Base-by-base conservation (phyloP, 441 rosid genomes). In the Capsella rubella region DNA sequence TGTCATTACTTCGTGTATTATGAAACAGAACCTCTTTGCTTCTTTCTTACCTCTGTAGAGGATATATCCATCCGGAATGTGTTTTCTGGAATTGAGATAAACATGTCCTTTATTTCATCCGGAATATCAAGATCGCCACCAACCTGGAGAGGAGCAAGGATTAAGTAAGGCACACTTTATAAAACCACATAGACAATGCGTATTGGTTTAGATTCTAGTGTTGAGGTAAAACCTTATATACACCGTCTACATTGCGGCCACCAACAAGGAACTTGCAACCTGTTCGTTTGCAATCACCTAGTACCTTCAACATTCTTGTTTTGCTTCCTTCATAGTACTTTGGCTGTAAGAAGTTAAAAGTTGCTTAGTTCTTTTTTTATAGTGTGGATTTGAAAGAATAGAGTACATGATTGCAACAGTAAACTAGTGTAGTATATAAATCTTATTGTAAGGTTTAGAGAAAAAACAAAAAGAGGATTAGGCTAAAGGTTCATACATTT, bases 211-310 rank as follows among this genome's bases (percentile, higher is more conserved):
- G 46, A 42, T 42, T 42, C 6, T 12, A 42, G 2, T 42, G 46
- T 11, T 42, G 46, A 42, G n/a, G 3, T 12, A 5, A 40, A 31
- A 89, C 97, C 95, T 87, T 90, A 57, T 87, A 92, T 65, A 79
- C 81, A 13, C 95, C 97, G 78, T 89, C 87, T 8, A 90, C 83
- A 37, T 78, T 75, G 16, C 99, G 95, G 50, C 97, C 95, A 47
- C 86, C 97, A 31, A 94, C 97, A 67, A 90, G 85, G 75, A 94
- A 90, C 55, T 78, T 80, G 86, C 97, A 87, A 69, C 97, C 97
- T 31, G 86, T 87, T 67, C 57, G 81, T 78, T 89, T 87, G 84
- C 95, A 92, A 65, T 79, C 83, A 42, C 53, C 56, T 18, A 94
- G 89, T 59, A 83, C 73, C 74, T 90, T 87, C 58, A 89, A 40